Base-by-base conservation (phyloP, 2,329 filamentous ascomycete species). In the Beauveria sp. region DNA sequence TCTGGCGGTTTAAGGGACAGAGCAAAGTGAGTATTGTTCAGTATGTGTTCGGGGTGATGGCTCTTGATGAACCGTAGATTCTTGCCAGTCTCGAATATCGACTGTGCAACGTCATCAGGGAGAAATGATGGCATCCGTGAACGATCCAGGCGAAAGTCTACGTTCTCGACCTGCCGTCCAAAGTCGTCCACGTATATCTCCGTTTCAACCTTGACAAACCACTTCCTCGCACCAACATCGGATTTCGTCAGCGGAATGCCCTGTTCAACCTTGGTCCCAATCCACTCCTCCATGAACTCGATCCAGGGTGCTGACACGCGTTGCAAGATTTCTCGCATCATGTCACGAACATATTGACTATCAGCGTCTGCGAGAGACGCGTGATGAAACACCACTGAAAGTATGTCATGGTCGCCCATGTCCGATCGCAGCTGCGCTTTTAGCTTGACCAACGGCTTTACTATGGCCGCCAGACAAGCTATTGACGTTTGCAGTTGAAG, bases 41-140 rank as follows among this genome's bases (percentile, higher is more conserved):
- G 76, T 0, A 88, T 85, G 69, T 96, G 89, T 2, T 86, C 78
- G 5, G 89, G 83, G 69, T 95, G 89, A 66, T 88, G 85, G 24
- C 79, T 76, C 66, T 86, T 83, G 53, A 96, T 78, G 60, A 95
- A 86, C 8, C 89, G 84, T 53, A 96, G 74, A 70, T 89, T 93
- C 67, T 83, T 84, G 4, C 90, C 91, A 3, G 87, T 89, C 70
- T 96, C 90, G 65, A 93, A 93, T n/a, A 95, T 84, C 5, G 80
- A 77, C 56, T 83, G 80, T 3, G 85, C 87, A 66, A 93, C 83
- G 62, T 95, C 90, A 5, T 77, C 72, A 0, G 87, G 82, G 50
- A 96, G 79, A 66, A 95, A 95, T 2, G 80, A 77, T 0, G 90
- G 90, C 75, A 95, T 85, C 64, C 83, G 83, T 31, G 82, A 77